These are phyloP conservation scores for Trichoderma lentiforme DNA, from an alignment of 2,329 filamentous ascomycete genomes.

Conservation along the genomic window DNA sequence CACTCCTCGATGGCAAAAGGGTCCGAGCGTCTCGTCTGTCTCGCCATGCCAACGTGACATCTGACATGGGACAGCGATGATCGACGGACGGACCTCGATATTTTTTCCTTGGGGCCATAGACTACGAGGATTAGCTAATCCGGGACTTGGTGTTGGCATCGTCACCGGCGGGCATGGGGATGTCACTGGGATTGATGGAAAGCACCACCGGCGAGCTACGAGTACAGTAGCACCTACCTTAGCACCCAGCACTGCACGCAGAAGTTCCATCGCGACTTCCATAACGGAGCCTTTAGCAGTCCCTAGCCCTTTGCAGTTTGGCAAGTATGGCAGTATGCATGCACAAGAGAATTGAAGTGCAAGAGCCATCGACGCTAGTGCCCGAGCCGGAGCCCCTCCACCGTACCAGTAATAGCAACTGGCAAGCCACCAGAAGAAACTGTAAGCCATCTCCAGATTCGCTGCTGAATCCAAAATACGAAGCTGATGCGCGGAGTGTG, in stretches of 20 bases:
- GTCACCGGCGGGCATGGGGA: not conserved
- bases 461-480: not conserved
- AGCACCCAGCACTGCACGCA: not conserved
- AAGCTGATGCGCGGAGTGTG: not conserved
- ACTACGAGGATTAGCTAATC: constrained; percentile 3
- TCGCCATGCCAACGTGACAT: not conserved
- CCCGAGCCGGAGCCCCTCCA: not conserved
- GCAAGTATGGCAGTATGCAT: not conserved
- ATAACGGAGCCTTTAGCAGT: not conserved
- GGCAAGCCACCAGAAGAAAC: not conserved
- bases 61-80: constrained; percentile 5
- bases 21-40: not conserved
- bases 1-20: not conserved
- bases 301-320: not conserved
- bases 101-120: not conserved
- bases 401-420: not conserved
- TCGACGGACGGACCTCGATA: not conserved
- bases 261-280: constrained; percentile 15
- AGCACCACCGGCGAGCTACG: not conserved
- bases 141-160: not conserved
- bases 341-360: not conserved
- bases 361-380: constrained; percentile 11
- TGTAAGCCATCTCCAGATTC: not conserved
- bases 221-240: not conserved
- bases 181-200: not conserved